Evolutionary conservation across 345 rosid species (phyloP).

Genomic region (Anastatica hierochuntica): DNA sequence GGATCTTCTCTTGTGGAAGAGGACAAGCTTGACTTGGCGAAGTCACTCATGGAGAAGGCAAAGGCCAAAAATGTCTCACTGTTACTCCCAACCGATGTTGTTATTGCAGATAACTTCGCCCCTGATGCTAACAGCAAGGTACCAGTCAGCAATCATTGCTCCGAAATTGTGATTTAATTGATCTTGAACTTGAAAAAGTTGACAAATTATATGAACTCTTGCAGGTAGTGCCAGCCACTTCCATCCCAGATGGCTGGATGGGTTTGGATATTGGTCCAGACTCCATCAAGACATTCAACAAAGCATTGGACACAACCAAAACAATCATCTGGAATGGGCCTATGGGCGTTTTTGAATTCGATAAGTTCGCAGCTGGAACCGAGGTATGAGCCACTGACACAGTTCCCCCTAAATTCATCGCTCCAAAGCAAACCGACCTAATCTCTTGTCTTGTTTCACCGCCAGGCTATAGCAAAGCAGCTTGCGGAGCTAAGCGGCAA

Average conservation of each 20-base stretch:
- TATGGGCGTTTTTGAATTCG: slow-evolving; percentile 94
- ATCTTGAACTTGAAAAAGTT: too few relatives aligned
- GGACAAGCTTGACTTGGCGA: slow-evolving; percentile 67
- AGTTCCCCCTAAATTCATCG: not conserved
- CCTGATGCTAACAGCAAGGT: slow-evolving; percentile 91
- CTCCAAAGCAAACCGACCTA: not conserved
- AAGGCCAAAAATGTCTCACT: slow-evolving; percentile 74
- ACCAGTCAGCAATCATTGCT: too few relatives aligned
- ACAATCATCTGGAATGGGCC: slow-evolving; percentile 98
- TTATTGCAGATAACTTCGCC: slow-evolving; percentile 82
- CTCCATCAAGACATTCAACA: slow-evolving; percentile 61
- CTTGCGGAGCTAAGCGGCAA: slow-evolving; percentile 73
- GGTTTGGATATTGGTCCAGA: slow-evolving; percentile 84
- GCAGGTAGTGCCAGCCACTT: slow-evolving; percentile 67
- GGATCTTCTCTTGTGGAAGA: slow-evolving; percentile 85
- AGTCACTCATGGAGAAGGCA: slow-evolving; percentile 66
- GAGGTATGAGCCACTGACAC: slow-evolving; percentile 33
- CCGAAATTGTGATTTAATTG: too few relatives aligned
- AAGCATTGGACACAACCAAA: slow-evolving; percentile 64
- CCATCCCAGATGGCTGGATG: slow-evolving; percentile 96
- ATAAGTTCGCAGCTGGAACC: slow-evolving; percentile 78
- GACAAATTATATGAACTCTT: too few relatives aligned
- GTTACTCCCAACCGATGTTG: slow-evolving; percentile 75
- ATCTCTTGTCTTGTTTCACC: not conserved
- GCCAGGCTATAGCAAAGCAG: slow-evolving; percentile 84